phyloP scores from a whole-genome alignment of 2,329 filamentous ascomycete genomes.

The Coniochaeta pulveracea region DNA sequence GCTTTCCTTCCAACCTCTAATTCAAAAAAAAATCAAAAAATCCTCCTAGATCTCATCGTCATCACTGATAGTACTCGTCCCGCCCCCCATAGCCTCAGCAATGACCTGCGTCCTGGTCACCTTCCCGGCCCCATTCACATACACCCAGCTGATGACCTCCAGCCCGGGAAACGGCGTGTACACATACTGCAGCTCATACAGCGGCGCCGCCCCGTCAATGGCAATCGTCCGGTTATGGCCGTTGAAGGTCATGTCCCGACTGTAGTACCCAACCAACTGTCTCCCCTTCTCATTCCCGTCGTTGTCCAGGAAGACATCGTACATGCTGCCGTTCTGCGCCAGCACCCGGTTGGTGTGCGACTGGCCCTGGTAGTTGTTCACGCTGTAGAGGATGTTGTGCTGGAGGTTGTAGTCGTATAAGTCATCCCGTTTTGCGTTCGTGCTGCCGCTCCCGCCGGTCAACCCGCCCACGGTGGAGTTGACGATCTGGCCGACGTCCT shows the following conservation, averaged over 20 bases:
- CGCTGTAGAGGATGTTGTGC: constrained; percentile 47
- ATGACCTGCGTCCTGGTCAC: constrained; percentile 40
- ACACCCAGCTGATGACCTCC: constrained; percentile 34
- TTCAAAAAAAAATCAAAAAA: too few relatives aligned
- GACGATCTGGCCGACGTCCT: constrained; percentile 34
- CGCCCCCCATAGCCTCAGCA: constrained; percentile 39
- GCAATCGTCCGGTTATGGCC: constrained; percentile 36
- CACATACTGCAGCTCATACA: constrained; percentile 39
- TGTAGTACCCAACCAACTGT: constrained; percentile 35
- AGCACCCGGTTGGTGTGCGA: constrained; percentile 45
- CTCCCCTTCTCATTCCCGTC: constrained; percentile 31
- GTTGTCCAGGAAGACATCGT: constrained; percentile 43
- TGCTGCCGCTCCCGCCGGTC: constrained; percentile 5
- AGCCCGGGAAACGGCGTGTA: constrained; percentile 38
- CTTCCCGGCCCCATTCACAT: constrained; percentile 30
- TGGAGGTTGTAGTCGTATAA: constrained; percentile 30
- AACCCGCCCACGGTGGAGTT: constrained; percentile 23
- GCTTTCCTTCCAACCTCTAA: too few relatives aligned
- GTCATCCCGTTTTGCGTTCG: constrained; percentile 13
- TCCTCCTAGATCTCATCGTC: constrained; percentile 14
- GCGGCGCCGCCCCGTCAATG: constrained; percentile 28
- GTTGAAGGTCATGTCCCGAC: constrained; percentile 40
- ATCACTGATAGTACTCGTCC: constrained; percentile 36
- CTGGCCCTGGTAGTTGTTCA: constrained; percentile 47
- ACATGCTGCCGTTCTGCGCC: constrained; percentile 40